phyloP scores from a whole-genome alignment of 2,329 filamentous ascomycete species.

The Pseudonectria buxi region DNA sequence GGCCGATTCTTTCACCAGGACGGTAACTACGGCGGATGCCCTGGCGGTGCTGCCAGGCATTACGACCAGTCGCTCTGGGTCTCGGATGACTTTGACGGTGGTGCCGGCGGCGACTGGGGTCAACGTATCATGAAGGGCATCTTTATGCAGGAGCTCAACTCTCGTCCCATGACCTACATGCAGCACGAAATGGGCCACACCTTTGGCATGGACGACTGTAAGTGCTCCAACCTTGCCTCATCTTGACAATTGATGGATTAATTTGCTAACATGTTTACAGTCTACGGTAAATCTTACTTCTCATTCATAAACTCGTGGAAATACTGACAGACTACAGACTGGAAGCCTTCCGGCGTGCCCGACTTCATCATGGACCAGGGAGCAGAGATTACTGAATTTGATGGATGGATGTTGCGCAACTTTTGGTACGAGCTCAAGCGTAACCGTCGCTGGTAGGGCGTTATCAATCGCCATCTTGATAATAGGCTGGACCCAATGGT shows the following conservation, averaged over 20 bases:
- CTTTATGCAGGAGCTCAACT: constrained; percentile 32
- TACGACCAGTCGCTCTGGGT: constrained; percentile 41
- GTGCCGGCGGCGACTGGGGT: constrained; percentile 39
- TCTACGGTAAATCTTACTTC: constrained; percentile 9
- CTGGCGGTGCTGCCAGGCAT: constrained; percentile 25
- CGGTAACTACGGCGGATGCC: constrained; percentile 33
- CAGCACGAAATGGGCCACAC: constrained; percentile 40
- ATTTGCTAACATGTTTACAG: constrained; percentile 6
- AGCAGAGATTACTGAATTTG: constrained; percentile 38
- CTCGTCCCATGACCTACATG: constrained; percentile 36
- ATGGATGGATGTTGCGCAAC: constrained; percentile 41
- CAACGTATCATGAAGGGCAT: constrained; percentile 38
- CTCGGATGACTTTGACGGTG: constrained; percentile 36
- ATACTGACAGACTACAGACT: constrained; percentile 23
- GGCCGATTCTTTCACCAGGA: constrained; percentile 37
- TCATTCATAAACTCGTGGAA: constrained; percentile 6
- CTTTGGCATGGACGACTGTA: constrained; percentile 35
- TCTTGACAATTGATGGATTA: not conserved
- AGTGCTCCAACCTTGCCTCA: not conserved
- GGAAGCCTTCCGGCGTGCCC: constrained; percentile 33
- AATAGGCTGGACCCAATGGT: too few relatives aligned
- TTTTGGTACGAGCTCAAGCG: constrained; percentile 32
- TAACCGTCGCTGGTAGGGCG: too few relatives aligned
- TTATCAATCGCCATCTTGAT: too few relatives aligned
- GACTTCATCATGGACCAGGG: constrained; percentile 42